Evolutionary conservation across 2,329 filamentous ascomycete genomes (phyloP).

Genomic region (Grosmannia clavigera): DNA sequence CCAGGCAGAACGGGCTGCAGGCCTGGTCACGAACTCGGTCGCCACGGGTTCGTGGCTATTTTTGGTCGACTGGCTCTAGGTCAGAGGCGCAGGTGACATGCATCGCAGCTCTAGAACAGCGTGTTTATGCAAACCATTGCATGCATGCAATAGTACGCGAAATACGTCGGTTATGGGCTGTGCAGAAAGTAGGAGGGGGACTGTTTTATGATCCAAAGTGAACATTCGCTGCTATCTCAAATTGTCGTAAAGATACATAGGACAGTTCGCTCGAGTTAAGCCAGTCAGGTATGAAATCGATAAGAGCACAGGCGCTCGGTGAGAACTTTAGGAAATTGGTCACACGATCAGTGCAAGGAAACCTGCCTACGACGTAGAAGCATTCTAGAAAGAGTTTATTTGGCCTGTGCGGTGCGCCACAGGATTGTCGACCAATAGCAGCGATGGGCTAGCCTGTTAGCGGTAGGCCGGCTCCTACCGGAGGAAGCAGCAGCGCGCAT

Average conservation of each 20-base stretch:
- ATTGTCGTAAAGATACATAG: neutral
- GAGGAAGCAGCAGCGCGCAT: neutral
- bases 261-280: neutral
- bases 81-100: too few relatives aligned
- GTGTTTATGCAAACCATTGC: too few relatives aligned
- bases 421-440: neutral
- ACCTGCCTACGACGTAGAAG: conserved; percentile 2
- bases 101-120: too few relatives aligned
- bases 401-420: neutral
- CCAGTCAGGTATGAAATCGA: neutral
- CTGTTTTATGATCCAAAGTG: too few relatives aligned
- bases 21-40: too few relatives aligned
- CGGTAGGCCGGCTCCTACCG: neutral
- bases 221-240: neutral
- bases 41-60: too few relatives aligned
- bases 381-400: conserved; percentile 10
- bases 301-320: neutral
- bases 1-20: too few relatives aligned
- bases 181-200: too few relatives aligned
- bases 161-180: too few relatives aligned
- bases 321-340: neutral
- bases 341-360: neutral
- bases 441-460: neutral
- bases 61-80: too few relatives aligned
- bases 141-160: too few relatives aligned